A percentile compares a stretch with the other conserved stretches of the same genome.
These are phyloP conservation scores for Peronospora destructor DNA, from an alignment of 352 stramenopile species.

Conservation along the genomic window DNA sequence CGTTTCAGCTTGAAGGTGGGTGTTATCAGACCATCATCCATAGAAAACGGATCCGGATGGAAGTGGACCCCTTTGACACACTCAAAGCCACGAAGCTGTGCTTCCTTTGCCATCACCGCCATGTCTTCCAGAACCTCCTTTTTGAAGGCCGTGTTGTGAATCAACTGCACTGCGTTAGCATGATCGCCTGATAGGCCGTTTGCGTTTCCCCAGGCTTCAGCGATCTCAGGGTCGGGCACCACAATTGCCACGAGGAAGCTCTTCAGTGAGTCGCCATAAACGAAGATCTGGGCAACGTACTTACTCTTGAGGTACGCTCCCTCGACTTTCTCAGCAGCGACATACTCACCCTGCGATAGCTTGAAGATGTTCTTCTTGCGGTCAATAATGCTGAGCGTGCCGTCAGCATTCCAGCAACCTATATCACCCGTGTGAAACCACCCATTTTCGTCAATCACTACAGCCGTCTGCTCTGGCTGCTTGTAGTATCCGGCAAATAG, in stretches of 20 bases:
- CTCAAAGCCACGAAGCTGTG: slow-evolving; percentile 88
- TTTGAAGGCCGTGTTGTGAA: slow-evolving; percentile 32
- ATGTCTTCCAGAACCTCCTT: slow-evolving; percentile 69
- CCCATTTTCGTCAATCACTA: slow-evolving; percentile 88
- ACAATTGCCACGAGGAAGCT: slow-evolving; percentile 91
- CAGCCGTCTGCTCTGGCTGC: slow-evolving; percentile 86
- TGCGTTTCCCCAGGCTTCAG: slow-evolving; percentile 42
- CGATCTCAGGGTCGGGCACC: slow-evolving; percentile 71
- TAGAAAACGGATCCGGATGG: slow-evolving; percentile 72
- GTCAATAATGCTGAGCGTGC: slow-evolving; percentile 87
- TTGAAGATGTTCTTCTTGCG: slow-evolving; percentile 94
- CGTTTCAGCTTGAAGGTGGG: slow-evolving; percentile 94
- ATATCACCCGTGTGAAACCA: slow-evolving; percentile 98
- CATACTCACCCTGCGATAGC: slow-evolving; percentile 93
- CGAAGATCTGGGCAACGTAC: slow-evolving; percentile 93
- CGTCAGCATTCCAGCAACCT: slow-evolving; percentile 91
- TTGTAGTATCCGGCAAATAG: slow-evolving; percentile 94
- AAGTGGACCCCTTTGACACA: slow-evolving; percentile 84
- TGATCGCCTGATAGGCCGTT: slow-evolving; percentile 30
- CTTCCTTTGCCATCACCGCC: slow-evolving; percentile 36
- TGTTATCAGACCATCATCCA: slow-evolving; percentile 88
- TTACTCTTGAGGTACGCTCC: slow-evolving; percentile 88
- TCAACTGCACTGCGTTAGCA: slow-evolving; percentile 27
- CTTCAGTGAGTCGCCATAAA: slow-evolving; percentile 94
- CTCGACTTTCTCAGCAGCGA: slow-evolving; percentile 96